Base-by-base conservation (phyloP, 2,329 filamentous ascomycete genomes). In the Lizonia empirigonia region DNA sequence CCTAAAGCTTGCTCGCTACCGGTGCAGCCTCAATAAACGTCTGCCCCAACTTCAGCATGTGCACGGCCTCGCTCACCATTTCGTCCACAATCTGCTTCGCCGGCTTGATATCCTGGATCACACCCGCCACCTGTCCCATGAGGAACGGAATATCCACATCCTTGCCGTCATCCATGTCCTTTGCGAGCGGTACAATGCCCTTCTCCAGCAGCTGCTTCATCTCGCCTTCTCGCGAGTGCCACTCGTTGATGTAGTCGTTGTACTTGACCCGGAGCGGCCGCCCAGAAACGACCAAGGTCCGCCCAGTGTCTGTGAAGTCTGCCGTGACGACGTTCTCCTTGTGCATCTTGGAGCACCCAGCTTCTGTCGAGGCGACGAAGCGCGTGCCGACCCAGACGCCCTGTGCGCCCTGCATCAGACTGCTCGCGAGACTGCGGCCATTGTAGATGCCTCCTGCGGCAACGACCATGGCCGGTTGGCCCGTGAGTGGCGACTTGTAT, bases 381-480 rank as follows among this genome's bases (percentile, higher is more conserved):
- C 93, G 81, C 53, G 93, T 97, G 22, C 93, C 93, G 1, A 97
- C 92, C 93, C 93, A 97, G 1, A 95, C 93, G 9, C 90, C 93
- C 3, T 82, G 80, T 1, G 92, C 93, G 13, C 93, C 93, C 68
- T 94, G 88, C 85, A 95, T 93, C 71, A 97, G 77, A 55, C 85
- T 87, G 50, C 85, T 85, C 0, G 93, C 93, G 48, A 97, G 77
- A 44, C 87, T 86, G 13, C 91, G 82, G 1, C 93, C 93, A 68
- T 94, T 89, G 66, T 84, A 86, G 33, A 97, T 88, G 0, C 93
- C 93, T 4, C 93, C 93, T 0, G 93, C 93, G 0, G 93, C 93
- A 13, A 97, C 85, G 1, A 97, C 92, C 62, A 95, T 78, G 4
- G 90, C 89, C 1, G 85, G 78, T 60, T 83, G 72, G 0, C 90